Conservation (phyloP, 495 filamentous ascomycete genomes). For the Trichoderma virens region DNA sequence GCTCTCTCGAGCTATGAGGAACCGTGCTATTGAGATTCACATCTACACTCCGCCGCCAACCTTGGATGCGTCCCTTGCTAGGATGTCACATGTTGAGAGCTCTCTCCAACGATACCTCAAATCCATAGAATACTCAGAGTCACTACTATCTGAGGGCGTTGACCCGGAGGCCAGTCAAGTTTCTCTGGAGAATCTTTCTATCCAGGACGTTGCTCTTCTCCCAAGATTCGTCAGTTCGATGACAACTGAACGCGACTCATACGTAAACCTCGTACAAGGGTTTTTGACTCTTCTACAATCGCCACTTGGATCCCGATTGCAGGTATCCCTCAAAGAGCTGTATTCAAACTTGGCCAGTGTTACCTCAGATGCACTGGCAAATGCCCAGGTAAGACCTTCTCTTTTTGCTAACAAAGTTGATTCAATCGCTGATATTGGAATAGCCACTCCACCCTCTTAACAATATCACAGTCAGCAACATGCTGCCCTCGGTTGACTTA, state of each 20-base stretch:
- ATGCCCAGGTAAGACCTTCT: conserved; percentile 18
- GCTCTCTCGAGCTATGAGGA: conserved; percentile 92
- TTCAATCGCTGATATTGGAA: conserved; percentile 15
- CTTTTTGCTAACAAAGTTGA: conserved; percentile 12
- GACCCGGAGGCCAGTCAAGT: conserved; percentile 14
- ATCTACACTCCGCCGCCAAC: conserved; percentile 38
- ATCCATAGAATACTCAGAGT: neutral
- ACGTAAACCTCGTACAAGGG: neutral
- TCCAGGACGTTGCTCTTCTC: conserved; percentile 40
- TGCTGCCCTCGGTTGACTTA: conserved; percentile 16
- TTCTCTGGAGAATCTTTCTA: conserved; percentile 48
- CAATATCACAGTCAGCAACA: conserved; percentile 48
- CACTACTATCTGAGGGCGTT: neutral
- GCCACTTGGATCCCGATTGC: neutral
- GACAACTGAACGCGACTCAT: neutral
- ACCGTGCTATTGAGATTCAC: conserved; percentile 85
- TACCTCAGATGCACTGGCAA: conserved; percentile 14
- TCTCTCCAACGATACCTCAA: conserved; percentile 28
- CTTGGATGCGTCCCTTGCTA: conserved; percentile 15
- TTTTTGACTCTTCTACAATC: neutral
- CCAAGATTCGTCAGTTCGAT: conserved; percentile 25
- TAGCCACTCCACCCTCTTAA: conserved; percentile 58
- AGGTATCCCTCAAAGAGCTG: neutral
- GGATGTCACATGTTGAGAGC: conserved; percentile 35
- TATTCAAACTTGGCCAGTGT: neutral